These are phyloP conservation scores for Exophiala dermatitidis DNA, from an alignment of 2,329 filamentous ascomycete species.

Conservation along the genomic window DNA sequence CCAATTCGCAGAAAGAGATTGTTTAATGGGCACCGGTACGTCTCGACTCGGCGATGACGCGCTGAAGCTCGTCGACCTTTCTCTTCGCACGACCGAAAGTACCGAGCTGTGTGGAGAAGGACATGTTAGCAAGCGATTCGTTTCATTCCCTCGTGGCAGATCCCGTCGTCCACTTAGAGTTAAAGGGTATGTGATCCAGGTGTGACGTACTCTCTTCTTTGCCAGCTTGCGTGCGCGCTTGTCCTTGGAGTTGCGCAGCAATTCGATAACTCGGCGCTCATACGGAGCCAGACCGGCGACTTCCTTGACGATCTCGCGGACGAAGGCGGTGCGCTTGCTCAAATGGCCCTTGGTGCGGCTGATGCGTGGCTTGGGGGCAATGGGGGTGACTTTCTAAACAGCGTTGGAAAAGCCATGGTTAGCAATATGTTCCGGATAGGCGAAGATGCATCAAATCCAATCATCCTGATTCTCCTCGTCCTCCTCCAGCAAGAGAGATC, in stretches of 20 bases:
- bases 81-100: constrained; percentile 98
- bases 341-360: constrained; percentile 89
- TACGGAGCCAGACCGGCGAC: constrained; percentile 91
- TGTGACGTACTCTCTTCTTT: constrained; percentile 37
- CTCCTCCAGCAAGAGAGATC: too few relatives aligned
- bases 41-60: constrained; percentile 95
- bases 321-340: constrained; percentile 94
- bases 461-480: too few relatives aligned
- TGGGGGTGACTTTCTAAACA: constrained; percentile 71
- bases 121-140: constrained; percentile 5
- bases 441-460: too few relatives aligned
- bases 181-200: background rate
- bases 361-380: constrained; percentile 69
- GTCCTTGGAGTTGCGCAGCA: constrained; percentile 97
- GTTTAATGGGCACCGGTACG: constrained; percentile 47
- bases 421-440: background rate
- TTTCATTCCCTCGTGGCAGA: too few relatives aligned
- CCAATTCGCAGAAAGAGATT: background rate
- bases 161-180: background rate
- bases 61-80: constrained; percentile 99
- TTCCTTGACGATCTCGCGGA: constrained; percentile 96
- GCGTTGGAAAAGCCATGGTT: background rate
- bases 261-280: constrained; percentile 97
- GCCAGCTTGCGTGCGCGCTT: constrained; percentile 29
- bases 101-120: constrained; percentile 60